Conservation (phyloP, 352 stramenopile species). For the Globisporangium radiosum region DNA sequence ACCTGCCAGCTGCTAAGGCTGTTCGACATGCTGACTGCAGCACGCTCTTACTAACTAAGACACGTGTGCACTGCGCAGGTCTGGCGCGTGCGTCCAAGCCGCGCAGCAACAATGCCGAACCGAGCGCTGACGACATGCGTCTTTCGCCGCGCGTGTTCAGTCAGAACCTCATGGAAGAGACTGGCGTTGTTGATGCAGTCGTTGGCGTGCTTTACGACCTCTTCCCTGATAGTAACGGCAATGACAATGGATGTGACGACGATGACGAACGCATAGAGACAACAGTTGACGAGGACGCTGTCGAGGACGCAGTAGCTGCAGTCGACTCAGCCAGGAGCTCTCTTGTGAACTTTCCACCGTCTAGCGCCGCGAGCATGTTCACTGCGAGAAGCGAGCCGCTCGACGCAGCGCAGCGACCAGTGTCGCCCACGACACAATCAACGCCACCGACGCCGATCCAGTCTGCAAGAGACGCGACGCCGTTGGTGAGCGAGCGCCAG, state of each 20-base stretch:
- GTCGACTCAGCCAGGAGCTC: not conserved
- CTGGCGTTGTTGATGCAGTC: slow-evolving; percentile 45
- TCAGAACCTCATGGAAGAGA: slow-evolving; percentile 66
- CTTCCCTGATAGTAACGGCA: slow-evolving; percentile 51
- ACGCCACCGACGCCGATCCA: slow-evolving; percentile 4
- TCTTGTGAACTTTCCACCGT: not conserved
- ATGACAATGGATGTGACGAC: slow-evolving; percentile 44
- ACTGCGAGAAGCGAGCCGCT: not conserved
- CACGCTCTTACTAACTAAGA: not conserved
- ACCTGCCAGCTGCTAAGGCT: not conserved
- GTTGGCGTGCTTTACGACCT: slow-evolving; percentile 59
- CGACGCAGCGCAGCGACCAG: not conserved
- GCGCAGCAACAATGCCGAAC: slow-evolving; percentile 25
- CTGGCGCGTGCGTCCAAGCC: slow-evolving; percentile 24
- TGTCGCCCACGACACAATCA: slow-evolving; percentile 9
- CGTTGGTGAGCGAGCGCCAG: not conserved
- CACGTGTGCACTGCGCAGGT: slow-evolving; percentile 14
- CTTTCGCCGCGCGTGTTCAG: slow-evolving; percentile 52
- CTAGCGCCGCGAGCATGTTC: not conserved
- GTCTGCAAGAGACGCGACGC: slow-evolving; percentile 3
- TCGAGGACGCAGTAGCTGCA: not conserved
- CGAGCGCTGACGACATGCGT: slow-evolving; percentile 41
- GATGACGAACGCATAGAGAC: not conserved
- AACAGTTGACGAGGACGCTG: not conserved
- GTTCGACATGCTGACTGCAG: not conserved